Percentiles rank a stretch among this genome's conserved stretches.
Conservation (phyloP, 257 asterid genomes). For the Gentiana straminea region DNA sequence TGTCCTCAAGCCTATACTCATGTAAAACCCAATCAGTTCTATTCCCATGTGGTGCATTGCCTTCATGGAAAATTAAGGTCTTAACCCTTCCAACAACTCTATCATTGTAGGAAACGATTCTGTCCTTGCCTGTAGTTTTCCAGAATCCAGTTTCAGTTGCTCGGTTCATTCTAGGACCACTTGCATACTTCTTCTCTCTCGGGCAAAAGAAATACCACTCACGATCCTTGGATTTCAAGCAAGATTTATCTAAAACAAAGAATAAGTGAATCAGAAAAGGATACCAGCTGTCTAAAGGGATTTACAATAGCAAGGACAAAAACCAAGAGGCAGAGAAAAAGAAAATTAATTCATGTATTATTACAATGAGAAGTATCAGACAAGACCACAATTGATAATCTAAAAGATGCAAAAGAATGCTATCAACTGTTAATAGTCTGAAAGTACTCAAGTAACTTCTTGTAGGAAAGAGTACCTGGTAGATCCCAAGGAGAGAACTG, state of each 20-base stretch:
- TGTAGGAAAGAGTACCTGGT: slow-evolving; percentile 43
- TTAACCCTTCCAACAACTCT: slow-evolving; percentile 53
- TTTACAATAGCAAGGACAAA: not conserved
- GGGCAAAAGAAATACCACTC: slow-evolving; percentile 96
- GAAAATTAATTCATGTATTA: not conserved
- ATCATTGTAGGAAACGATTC: slow-evolving; percentile 23
- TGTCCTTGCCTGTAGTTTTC: slow-evolving; percentile 83
- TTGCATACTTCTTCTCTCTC: slow-evolving; percentile 67
- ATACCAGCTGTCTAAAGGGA: not conserved
- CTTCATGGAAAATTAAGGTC: slow-evolving; percentile 72
- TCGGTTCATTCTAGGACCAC: slow-evolving; percentile 70
- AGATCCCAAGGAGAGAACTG: slow-evolving; percentile 83
- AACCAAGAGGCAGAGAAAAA: not conserved
- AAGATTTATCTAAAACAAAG: slow-evolving; percentile 47
- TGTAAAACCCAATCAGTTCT: slow-evolving; percentile 85
- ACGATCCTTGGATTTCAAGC: slow-evolving; percentile 52
- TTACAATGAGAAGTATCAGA: not conserved
- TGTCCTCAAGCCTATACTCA: slow-evolving; percentile 51
- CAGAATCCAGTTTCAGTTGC: slow-evolving; percentile 74
- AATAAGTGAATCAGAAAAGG: not conserved
- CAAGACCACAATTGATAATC: no score
- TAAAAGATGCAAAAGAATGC: no score
- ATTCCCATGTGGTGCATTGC: slow-evolving; percentile 58
- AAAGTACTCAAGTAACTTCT: not conserved
- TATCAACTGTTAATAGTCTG: no score